Percentiles rank a stretch among this genome's conserved stretches.
phyloP scores from a whole-genome alignment of 176 grass and related monocot species.

The Dactylis glomerata region DNA sequence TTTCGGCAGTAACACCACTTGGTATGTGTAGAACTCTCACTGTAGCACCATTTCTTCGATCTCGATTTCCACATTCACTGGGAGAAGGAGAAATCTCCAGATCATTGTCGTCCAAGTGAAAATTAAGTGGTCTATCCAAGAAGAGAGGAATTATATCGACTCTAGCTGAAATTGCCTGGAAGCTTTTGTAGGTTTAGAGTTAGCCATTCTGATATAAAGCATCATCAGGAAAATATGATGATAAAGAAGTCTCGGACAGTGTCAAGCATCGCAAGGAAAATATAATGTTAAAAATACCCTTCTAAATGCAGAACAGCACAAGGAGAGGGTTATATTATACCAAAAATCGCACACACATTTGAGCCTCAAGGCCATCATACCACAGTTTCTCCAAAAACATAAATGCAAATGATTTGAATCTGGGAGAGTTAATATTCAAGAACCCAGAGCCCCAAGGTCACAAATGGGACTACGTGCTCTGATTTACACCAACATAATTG shows the following conservation, averaged over 20 bases:
- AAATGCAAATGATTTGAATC: neutral
- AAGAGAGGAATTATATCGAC: constrained; percentile 90
- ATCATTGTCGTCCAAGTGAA: constrained; percentile 63
- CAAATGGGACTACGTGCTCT: neutral
- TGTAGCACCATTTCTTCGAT: constrained; percentile 20
- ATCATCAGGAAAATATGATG: neutral
- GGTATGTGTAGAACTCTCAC: constrained; percentile 54
- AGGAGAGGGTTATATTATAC: neutral
- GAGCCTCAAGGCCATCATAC: neutral
- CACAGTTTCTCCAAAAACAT: neutral
- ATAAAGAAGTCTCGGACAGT: neutral
- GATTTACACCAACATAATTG: neutral
- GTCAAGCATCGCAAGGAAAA: neutral
- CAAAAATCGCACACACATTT: neutral
- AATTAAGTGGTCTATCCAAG: constrained; percentile 55
- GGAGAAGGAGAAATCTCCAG: constrained; percentile 51
- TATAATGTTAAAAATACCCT: neutral
- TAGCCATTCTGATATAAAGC: constrained; percentile 27
- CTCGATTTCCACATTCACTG: constrained; percentile 19
- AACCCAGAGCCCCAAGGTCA: neutral
- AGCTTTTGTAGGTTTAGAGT: constrained; percentile 43
- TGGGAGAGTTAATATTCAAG: neutral
- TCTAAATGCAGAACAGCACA: neutral
- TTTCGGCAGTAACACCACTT: constrained; percentile 70
- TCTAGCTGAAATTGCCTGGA: constrained; percentile 62